These are phyloP conservation scores for Lentinula novae-zelandiae DNA, from an alignment of 1,284 basidiomycete species.

Conservation along the genomic window DNA sequence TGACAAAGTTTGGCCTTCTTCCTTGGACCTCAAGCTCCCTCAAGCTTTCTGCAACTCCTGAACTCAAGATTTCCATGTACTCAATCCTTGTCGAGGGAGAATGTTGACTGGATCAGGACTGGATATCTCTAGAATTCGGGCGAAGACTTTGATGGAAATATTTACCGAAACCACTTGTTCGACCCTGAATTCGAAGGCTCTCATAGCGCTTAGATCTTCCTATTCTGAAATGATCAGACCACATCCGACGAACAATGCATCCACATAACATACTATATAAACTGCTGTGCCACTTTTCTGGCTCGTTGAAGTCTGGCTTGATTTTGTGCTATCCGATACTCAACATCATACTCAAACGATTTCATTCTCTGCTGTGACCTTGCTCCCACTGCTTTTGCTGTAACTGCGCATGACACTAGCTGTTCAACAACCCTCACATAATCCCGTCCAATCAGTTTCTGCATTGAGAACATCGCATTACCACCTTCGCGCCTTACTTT, in stretches of 20 bases:
- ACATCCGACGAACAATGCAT: conserved; percentile 8
- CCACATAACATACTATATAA: background rate
- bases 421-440: too few relatives aligned
- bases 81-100: too few relatives aligned
- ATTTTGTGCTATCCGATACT: background rate
- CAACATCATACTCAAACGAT: background rate
- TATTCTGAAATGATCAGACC: background rate
- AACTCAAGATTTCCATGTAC: too few relatives aligned
- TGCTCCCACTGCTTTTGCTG: too few relatives aligned
- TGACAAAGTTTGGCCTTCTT: too few relatives aligned
- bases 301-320: background rate
- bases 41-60: too few relatives aligned
- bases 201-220: background rate
- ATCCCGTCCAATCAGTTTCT: too few relatives aligned
- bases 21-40: too few relatives aligned
- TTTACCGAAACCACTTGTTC: background rate
- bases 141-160: background rate
- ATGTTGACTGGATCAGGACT: too few relatives aligned
- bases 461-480: too few relatives aligned
- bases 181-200: background rate
- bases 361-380: background rate
- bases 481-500: background rate
- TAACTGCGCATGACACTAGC: too few relatives aligned
- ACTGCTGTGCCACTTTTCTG: background rate
- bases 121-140: background rate